Evolutionary conservation across 2,329 filamentous ascomycete species (phyloP).

Genomic region (Ophiognomonia clavigignenti-juglandacearum): DNA sequence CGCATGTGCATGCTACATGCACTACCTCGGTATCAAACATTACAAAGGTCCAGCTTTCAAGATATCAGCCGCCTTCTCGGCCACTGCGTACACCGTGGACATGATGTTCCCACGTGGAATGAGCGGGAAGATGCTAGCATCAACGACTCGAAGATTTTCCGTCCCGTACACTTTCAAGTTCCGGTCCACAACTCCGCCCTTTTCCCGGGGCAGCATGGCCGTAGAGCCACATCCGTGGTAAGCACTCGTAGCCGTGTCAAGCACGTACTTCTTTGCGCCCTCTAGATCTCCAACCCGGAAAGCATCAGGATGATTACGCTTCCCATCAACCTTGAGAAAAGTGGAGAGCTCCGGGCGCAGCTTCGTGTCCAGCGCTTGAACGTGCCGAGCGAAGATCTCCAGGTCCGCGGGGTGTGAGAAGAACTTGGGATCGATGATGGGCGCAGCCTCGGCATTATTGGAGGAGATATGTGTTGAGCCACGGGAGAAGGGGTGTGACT

Average conservation of each 20-base stretch:
- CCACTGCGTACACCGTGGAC: slow-evolving; percentile 22
- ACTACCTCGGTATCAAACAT: too few relatives aligned
- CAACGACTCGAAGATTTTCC: slow-evolving; percentile 35
- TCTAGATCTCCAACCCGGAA: slow-evolving; percentile 17
- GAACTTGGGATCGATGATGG: slow-evolving; percentile 47
- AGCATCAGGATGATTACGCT: slow-evolving; percentile 27
- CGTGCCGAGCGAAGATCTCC: slow-evolving; percentile 34
- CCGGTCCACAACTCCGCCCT: slow-evolving; percentile 39
- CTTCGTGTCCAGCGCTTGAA: slow-evolving; percentile 25
- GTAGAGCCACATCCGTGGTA: slow-evolving; percentile 36
- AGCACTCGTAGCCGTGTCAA: slow-evolving; percentile 15
- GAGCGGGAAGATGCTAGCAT: slow-evolving; percentile 38
- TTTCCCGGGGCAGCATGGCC: slow-evolving; percentile 36
- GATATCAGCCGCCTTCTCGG: slow-evolving; percentile 34
- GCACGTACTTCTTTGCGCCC: slow-evolving; percentile 21
- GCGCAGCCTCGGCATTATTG: slow-evolving; percentile 32
- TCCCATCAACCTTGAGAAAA: slow-evolving; percentile 29
- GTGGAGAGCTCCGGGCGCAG: slow-evolving; percentile 22
- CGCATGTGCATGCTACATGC: too few relatives aligned
- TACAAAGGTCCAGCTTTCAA: too few relatives aligned
- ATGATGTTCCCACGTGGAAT: slow-evolving; percentile 30
- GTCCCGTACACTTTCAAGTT: slow-evolving; percentile 38
- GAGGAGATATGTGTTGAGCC: slow-evolving; percentile 48
- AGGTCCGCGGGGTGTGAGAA: slow-evolving; percentile 47
- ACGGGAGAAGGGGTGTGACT: slow-evolving; percentile 44